Conservation (phyloP, 371 early-diverging fungal species). For the Apophysomyces elegans region DNA sequence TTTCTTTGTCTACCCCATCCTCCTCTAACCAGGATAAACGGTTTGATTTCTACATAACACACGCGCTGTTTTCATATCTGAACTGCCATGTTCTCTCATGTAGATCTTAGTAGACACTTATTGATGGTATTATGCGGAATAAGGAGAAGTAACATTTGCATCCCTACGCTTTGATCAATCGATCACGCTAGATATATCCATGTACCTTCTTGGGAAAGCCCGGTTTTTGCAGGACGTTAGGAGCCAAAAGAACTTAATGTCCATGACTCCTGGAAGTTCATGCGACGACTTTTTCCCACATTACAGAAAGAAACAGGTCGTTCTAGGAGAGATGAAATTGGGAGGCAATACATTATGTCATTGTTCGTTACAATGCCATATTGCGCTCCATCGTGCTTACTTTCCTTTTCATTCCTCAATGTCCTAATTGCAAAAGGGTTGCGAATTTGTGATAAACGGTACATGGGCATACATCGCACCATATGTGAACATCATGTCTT, state of each 20-base stretch:
- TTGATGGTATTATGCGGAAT: too few relatives aligned
- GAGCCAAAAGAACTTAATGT: conserved; percentile 1
- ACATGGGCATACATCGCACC: too few relatives aligned
- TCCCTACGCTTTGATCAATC: conserved; percentile 6
- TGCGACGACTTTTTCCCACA: background rate
- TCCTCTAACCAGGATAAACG: too few relatives aligned
- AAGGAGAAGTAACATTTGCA: background rate
- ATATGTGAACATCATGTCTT: too few relatives aligned
- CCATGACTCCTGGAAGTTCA: background rate
- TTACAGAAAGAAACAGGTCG: background rate
- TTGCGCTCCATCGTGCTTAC: background rate
- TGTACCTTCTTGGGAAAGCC: background rate
- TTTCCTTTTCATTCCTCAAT: conserved; percentile 7
- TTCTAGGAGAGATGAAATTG: conserved; percentile 1
- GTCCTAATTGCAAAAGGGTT: background rate
- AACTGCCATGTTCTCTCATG: too few relatives aligned
- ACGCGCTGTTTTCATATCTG: too few relatives aligned
- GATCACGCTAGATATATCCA: background rate
- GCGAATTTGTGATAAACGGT: too few relatives aligned
- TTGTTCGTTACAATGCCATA: background rate
- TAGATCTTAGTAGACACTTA: too few relatives aligned
- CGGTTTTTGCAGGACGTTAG: background rate
- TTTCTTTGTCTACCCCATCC: background rate
- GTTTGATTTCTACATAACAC: too few relatives aligned
- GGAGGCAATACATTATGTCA: background rate